A percentile compares a stretch with the other conserved stretches of the same genome.
These are phyloP conservation scores for Monosporascus sp. DNA, from an alignment of 2,329 filamentous ascomycete species.

Conservation along the genomic window DNA sequence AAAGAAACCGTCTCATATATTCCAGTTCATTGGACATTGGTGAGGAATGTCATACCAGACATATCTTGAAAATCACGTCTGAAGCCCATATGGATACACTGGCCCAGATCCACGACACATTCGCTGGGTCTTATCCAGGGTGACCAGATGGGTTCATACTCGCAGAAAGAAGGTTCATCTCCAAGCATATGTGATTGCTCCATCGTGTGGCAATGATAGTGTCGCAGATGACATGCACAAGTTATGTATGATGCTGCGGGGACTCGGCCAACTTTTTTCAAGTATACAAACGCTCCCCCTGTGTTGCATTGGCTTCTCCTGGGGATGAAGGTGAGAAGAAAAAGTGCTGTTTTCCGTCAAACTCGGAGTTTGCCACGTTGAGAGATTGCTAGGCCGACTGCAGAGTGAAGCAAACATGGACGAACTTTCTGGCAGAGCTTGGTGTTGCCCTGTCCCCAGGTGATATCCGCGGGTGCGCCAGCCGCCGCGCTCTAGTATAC, in stretches of 20 bases:
- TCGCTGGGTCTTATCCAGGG: background rate
- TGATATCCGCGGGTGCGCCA: background rate
- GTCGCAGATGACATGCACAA: background rate
- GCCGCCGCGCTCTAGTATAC: no score
- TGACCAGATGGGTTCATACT: background rate
- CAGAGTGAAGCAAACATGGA: slow-evolving; percentile 11
- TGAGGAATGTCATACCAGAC: background rate
- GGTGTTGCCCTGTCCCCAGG: background rate
- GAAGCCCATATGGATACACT: background rate
- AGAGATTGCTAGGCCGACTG: slow-evolving; percentile 7
- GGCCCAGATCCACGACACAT: background rate
- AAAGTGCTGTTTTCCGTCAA: background rate
- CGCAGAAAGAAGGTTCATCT: background rate
- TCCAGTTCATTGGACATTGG: background rate
- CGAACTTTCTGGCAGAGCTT: background rate
- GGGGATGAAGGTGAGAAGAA: no score
- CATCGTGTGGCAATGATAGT: background rate
- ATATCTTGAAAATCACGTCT: background rate
- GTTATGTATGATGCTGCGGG: background rate
- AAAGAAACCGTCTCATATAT: background rate
- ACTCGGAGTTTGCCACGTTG: slow-evolving; percentile 2
- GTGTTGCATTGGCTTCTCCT: background rate
- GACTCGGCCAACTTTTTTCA: background rate
- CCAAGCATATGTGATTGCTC: background rate
- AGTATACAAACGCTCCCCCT: background rate